Percentiles rank a stretch among this genome's conserved stretches.
These are phyloP conservation scores for Trichosporon inkin DNA, from an alignment of 1,284 basidiomycete genomes.

Conservation along the genomic window DNA sequence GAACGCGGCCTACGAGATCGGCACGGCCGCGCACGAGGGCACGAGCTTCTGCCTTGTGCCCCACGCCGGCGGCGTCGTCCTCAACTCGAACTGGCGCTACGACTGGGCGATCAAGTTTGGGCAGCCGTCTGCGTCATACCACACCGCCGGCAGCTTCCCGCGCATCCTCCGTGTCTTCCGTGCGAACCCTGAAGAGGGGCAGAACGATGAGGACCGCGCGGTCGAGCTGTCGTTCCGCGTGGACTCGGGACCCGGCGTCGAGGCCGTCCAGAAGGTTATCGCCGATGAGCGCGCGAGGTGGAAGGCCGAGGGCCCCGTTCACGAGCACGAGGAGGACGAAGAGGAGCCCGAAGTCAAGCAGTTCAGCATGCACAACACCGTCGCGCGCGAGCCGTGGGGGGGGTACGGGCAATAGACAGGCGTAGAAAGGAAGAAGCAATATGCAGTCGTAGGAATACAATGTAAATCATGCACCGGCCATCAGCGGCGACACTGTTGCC, in stretches of 20 bases:
- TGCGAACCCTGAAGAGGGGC: conserved; percentile 22
- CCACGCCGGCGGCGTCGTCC: conserved; percentile 18
- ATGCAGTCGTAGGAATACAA: background rate
- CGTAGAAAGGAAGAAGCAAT: background rate
- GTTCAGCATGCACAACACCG: conserved; percentile 7
- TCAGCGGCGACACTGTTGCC: too few species aligned
- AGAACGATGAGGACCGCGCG: conserved; percentile 12
- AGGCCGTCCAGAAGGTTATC: conserved; percentile 18
- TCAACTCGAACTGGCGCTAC: conserved; percentile 33
- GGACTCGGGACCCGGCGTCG: conserved; percentile 11
- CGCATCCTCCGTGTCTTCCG: conserved; percentile 31
- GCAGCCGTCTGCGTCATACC: conserved; percentile 21
- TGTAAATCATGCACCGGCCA: too few species aligned
- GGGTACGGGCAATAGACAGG: conserved; percentile 8
- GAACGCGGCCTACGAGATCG: conserved; percentile 21
- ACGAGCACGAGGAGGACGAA: conserved; percentile 7
- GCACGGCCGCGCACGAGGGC: conserved; percentile 17
- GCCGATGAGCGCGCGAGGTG: conserved; percentile 17
- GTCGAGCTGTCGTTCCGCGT: conserved; percentile 23
- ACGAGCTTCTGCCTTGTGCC: conserved; percentile 25
- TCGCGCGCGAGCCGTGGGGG: conserved; percentile 10
- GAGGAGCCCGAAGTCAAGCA: conserved; percentile 13
- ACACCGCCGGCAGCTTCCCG: conserved; percentile 22
- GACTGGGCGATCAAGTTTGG: conserved; percentile 32
- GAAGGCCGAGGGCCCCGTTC: conserved; percentile 9